Conservation (phyloP, 2,329 filamentous ascomycete species). For the Taxawa tesnikishii region DNA sequence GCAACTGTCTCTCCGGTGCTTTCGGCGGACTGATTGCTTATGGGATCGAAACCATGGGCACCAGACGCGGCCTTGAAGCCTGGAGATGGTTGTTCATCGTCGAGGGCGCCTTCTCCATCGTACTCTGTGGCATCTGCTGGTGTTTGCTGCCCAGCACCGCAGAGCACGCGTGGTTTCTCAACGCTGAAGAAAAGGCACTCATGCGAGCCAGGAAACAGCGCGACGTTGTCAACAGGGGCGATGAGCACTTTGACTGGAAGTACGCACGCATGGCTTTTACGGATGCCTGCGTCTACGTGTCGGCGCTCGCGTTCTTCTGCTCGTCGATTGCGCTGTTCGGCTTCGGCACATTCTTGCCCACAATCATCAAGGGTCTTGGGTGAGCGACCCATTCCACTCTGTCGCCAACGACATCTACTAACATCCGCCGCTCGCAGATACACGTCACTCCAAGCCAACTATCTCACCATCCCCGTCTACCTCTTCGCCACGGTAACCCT, state of each 20-base stretch:
- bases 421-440: conserved; percentile 5
- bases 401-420: no score
- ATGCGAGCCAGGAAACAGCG: conserved; percentile 17
- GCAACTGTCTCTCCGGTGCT: conserved; percentile 13
- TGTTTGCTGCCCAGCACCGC: conserved; percentile 13
- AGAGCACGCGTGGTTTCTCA: conserved; percentile 18
- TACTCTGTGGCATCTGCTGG: conserved; percentile 9
- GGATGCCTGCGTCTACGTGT: conserved; percentile 19
- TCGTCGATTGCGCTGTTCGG: conserved; percentile 21
- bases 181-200: conserved; percentile 8
- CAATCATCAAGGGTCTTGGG: conserved; percentile 23
- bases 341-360: conserved; percentile 23
- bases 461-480: conserved; percentile 25
- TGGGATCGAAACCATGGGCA: conserved; percentile 17
- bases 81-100: conserved; percentile 13
- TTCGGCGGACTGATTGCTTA: conserved; percentile 17
- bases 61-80: conserved; percentile 12
- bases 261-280: conserved; percentile 18
- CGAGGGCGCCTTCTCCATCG: conserved; percentile 6
- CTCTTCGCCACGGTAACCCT: conserved; percentile 11
- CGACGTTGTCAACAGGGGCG: conserved; percentile 17
- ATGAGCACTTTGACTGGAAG: conserved; percentile 18
- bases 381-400: conserved; percentile 3
- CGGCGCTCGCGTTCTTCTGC: conserved; percentile 20
- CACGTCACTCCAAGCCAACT: conserved; percentile 17